Percentiles rank a stretch among this genome's conserved stretches.
phyloP scores from a whole-genome alignment of 305 asterid genomes.

The Fraxinus angustifolia region DNA sequence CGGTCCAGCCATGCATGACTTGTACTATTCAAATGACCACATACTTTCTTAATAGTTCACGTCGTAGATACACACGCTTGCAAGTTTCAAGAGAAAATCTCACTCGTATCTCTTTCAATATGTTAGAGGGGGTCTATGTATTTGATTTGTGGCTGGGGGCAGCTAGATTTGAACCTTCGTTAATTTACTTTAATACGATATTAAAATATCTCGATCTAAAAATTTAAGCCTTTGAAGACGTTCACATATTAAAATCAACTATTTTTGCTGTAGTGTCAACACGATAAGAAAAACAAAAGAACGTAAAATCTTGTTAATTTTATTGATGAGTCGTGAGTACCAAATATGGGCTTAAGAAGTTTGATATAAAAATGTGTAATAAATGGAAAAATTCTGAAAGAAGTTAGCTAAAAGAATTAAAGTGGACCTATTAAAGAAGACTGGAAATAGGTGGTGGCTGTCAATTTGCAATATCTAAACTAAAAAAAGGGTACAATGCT shows the following conservation, averaged over 20 bases:
- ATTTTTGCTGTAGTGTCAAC: neutral
- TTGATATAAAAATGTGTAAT: neutral
- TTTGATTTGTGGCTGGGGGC: neutral
- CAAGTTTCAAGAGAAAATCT: neutral
- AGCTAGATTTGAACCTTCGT: neutral
- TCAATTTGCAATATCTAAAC: neutral
- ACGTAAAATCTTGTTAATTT: neutral
- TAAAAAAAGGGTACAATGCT: neutral
- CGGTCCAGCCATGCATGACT: neutral
- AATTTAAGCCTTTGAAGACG: neutral
- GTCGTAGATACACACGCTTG: neutral
- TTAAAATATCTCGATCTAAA: neutral
- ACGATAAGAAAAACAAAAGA: neutral
- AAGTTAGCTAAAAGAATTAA: slow-evolving; percentile 18
- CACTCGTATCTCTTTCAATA: neutral
- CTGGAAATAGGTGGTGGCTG: neutral
- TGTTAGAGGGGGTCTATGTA: neutral
- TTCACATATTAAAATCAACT: too few species aligned
- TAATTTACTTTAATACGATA: neutral
- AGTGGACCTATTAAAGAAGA: slow-evolving; percentile 12
- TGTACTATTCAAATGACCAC: neutral
- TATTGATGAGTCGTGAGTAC: neutral
- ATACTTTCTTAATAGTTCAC: neutral
- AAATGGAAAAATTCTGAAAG: neutral
- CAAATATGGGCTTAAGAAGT: neutral